Percentiles rank a stretch among this genome's conserved stretches.
phyloP scores from a whole-genome alignment of 192 early-diverging fungal species.

The Dissophora globulifera region DNA sequence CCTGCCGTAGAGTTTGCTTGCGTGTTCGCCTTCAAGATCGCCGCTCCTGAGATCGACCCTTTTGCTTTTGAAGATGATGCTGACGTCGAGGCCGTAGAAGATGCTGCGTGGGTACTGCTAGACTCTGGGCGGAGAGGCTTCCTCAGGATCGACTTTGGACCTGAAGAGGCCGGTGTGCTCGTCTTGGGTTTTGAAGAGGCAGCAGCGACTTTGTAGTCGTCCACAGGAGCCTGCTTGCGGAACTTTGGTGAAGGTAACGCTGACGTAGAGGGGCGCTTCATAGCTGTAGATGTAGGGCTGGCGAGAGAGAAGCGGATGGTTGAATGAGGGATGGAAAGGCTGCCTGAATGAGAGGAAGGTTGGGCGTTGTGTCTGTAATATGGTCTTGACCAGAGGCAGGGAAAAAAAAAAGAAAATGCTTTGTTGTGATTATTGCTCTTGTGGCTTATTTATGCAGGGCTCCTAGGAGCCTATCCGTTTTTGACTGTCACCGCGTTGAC shows the following conservation, averaged over 20 bases:
- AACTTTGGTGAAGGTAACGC: conserved; percentile 28
- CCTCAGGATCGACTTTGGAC: conserved; percentile 43
- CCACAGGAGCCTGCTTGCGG: conserved; percentile 44
- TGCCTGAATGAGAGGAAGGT: too few species aligned
- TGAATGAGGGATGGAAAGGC: too few species aligned
- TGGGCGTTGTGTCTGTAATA: too few species aligned
- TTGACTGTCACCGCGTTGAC: too few species aligned
- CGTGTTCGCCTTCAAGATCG: conserved; percentile 47
- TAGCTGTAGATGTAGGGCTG: too few species aligned
- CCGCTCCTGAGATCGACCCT: conserved; percentile 29
- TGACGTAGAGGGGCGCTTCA: conserved; percentile 30
- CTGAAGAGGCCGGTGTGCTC: conserved; percentile 7
- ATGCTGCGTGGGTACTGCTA: not conserved
- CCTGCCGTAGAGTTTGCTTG: conserved; percentile 25
- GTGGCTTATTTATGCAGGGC: too few species aligned
- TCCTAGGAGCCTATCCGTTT: too few species aligned
- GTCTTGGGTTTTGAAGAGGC: not conserved
- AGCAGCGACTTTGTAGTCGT: conserved; percentile 23
- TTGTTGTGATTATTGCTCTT: too few species aligned
- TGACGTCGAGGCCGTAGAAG: conserved; percentile 2
- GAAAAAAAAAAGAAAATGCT: too few species aligned
- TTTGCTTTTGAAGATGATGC: conserved; percentile 42
- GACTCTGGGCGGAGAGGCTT: conserved; percentile 31
- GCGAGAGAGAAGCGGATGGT: too few species aligned
- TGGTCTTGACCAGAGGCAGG: too few species aligned